Evolutionary conservation across 129 eudicot genomes (phyloP).

Genomic region (Ambrosia trifida): DNA sequence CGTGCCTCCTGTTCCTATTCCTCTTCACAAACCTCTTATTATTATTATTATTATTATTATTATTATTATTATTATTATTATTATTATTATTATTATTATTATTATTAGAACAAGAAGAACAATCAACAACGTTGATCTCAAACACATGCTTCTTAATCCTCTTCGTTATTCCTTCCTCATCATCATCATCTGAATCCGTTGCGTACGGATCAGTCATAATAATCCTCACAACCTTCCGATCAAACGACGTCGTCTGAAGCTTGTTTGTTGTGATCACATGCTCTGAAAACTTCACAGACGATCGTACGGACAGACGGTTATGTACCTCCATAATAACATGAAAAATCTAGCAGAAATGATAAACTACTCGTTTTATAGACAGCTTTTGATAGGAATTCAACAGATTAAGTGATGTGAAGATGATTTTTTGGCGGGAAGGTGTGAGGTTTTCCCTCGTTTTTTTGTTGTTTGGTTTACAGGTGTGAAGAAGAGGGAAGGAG

Average conservation of each 20-base stretch:
- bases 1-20: constrained; percentile 1
- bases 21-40: not conserved
- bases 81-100: too few species aligned
- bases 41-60: too few species aligned
- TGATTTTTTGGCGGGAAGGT: constrained; percentile 39
- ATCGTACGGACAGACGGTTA: constrained; percentile 25
- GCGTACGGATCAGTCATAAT: constrained; percentile 64
- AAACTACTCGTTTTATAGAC: too few species aligned
- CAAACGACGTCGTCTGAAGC: constrained; percentile 16
- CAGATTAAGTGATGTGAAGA: not conserved
- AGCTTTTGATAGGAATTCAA: too few species aligned
- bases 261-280: constrained; percentile 45
- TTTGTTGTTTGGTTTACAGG: too few species aligned
- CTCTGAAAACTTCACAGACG: constrained; percentile 44
- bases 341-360: not conserved
- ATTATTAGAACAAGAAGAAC: too few species aligned
- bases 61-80: too few species aligned
- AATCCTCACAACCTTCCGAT: constrained; percentile 39
- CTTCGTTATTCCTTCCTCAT: not conserved
- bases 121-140: constrained; percentile 35
- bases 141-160: constrained; percentile 46
- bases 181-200: constrained; percentile 48
- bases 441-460: constrained; percentile 37
- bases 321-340: constrained; percentile 19
- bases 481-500: not conserved